Percentiles rank a stretch among this genome's conserved stretches.
phyloP scores from a whole-genome alignment of 2,329 filamentous ascomycete genomes.

The Tricladium varicosporioides region DNA sequence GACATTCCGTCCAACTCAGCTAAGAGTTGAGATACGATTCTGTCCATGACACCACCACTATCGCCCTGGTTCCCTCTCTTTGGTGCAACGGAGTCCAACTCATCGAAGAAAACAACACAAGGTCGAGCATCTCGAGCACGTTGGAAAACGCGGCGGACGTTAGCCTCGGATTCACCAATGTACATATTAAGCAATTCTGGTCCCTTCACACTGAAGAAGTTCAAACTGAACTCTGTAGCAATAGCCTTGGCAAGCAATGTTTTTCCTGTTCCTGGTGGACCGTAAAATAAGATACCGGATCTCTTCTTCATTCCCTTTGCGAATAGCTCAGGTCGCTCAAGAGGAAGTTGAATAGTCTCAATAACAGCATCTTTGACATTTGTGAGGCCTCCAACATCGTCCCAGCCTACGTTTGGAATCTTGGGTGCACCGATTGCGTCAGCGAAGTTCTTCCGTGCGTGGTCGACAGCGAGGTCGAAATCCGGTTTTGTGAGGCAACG shows the following conservation, averaged over 20 bases:
- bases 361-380: conserved; percentile 97
- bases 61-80: conserved; percentile 97
- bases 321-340: conserved; percentile 89
- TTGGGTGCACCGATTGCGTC: conserved; percentile 97
- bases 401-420: conserved; percentile 95
- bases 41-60: conserved; percentile 96
- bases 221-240: conserved; percentile 88
- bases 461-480: conserved; percentile 90
- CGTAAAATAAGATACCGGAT: conserved; percentile 89
- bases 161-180: conserved; percentile 90
- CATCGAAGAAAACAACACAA: conserved; percentile 92
- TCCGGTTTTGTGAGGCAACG: conserved; percentile 78
- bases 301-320: conserved; percentile 98
- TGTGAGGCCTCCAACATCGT: conserved; percentile 87
- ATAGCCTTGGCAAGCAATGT: conserved; percentile 92
- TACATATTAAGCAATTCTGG: conserved; percentile 95
- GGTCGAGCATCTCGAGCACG: conserved; percentile 80
- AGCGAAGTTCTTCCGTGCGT: conserved; percentile 95
- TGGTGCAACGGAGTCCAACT: conserved; percentile 88
- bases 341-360: conserved; percentile 91
- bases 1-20: conserved; percentile 98
- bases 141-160: conserved; percentile 86
- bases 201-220: conserved; percentile 92
- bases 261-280: conserved; percentile 87
- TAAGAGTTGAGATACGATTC: conserved; percentile 91